These are phyloP conservation scores for Ulota crispa DNA, from an alignment of 225 moss, liverwort and hornwort species.

Conservation along the genomic window DNA sequence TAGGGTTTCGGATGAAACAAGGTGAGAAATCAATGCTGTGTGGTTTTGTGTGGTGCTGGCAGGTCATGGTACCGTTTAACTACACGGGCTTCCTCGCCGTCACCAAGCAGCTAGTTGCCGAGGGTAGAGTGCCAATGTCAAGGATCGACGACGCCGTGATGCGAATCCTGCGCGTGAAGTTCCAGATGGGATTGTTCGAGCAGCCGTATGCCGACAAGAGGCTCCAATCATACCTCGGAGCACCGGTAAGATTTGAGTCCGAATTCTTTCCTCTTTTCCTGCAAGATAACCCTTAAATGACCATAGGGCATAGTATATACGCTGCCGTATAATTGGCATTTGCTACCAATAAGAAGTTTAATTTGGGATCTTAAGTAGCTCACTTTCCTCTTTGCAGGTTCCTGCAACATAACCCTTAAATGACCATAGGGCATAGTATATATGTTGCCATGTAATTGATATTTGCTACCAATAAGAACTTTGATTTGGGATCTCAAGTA, in stretches of 20 bases:
- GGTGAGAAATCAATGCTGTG: not conserved
- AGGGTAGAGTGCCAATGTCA: slow-evolving; percentile 39
- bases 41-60: slow-evolving; percentile 1
- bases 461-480: no score
- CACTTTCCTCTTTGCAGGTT: no score
- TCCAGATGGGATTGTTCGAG: slow-evolving; percentile 77
- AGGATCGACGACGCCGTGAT: slow-evolving; percentile 87
- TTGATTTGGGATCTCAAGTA: no score
- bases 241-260: slow-evolving; percentile 46
- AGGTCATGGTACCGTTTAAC: slow-evolving; percentile 85
- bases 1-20: not conserved
- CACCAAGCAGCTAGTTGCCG: slow-evolving; percentile 49
- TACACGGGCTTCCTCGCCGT: slow-evolving; percentile 35
- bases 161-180: slow-evolving; percentile 86
- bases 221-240: slow-evolving; percentile 43
- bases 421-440: no score
- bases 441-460: no score
- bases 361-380: no score
- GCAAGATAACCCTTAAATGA: no score
- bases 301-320: no score
- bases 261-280: not conserved
- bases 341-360: no score
- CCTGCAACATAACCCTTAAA: no score
- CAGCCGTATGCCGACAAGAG: slow-evolving; percentile 52
- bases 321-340: no score